Conservation (phyloP, 192 early-diverging fungal species). For the Rhizophagus clarus region DNA sequence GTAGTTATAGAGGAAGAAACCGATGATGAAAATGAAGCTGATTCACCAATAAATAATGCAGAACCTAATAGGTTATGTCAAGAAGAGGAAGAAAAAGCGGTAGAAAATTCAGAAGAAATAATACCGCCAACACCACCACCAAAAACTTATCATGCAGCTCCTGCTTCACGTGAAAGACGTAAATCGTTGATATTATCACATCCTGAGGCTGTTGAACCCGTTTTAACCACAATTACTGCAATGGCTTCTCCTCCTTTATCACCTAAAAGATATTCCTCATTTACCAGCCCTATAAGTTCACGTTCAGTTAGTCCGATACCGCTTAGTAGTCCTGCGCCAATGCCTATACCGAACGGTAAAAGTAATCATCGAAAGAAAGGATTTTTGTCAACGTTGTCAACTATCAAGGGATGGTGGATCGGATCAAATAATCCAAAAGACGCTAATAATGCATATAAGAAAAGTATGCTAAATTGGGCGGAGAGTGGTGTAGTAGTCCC, state of each 20-base stretch:
- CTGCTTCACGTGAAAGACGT: conserved; percentile 25
- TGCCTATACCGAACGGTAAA: not conserved
- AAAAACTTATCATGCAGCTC: conserved; percentile 26
- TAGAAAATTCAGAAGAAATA: not conserved
- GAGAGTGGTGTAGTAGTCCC: conserved; percentile 25
- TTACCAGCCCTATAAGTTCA: conserved; percentile 27
- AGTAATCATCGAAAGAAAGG: conserved; percentile 7
- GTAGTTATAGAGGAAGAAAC: not conserved
- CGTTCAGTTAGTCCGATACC: conserved; percentile 34
- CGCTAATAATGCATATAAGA: conserved; percentile 9
- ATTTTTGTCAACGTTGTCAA: conserved; percentile 24
- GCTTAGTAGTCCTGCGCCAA: not conserved
- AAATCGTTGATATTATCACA: conserved; percentile 26
- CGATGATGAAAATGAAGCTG: conserved; percentile 22
- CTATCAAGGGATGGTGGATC: conserved; percentile 29
- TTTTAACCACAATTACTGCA: conserved; percentile 27
- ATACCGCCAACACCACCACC: conserved; percentile 22
- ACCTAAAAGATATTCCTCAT: conserved; percentile 31
- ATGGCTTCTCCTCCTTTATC: conserved; percentile 30
- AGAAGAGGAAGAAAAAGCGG: not conserved
- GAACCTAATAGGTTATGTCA: not conserved
- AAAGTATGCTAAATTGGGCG: conserved; percentile 15
- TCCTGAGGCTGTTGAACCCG: conserved; percentile 30
- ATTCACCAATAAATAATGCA: not conserved
- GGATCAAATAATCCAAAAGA: conserved; percentile 20